These are phyloP conservation scores for Staphylotrichum longicolle DNA, from an alignment of 495 filamentous ascomycete species.

Conservation along the genomic window DNA sequence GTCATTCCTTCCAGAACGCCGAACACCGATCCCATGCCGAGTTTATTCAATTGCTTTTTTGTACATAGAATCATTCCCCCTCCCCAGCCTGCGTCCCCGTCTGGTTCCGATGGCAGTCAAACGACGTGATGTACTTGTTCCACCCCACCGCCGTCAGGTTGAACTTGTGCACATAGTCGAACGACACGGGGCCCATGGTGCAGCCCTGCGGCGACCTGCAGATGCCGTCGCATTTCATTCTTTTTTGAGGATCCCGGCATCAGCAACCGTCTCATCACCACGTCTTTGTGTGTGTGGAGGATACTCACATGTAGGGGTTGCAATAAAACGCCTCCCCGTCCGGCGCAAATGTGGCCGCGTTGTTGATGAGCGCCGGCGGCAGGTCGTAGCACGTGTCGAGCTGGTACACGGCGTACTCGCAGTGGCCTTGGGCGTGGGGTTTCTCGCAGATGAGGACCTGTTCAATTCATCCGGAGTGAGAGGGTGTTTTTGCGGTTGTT, in stretches of 20 bases:
- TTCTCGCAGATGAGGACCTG: constrained; percentile 45
- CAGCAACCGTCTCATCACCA: too few species aligned
- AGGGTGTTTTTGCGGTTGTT: not conserved
- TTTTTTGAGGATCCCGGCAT: not conserved
- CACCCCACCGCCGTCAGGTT: constrained; percentile 38
- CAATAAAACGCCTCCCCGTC: constrained; percentile 44
- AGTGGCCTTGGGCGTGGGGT: constrained; percentile 41
- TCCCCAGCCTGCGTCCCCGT: constrained; percentile 1
- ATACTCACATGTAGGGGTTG: constrained; percentile 35
- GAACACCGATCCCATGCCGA: constrained; percentile 18
- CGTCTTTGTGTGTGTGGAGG: not conserved
- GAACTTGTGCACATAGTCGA: constrained; percentile 37
- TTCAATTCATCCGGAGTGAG: constrained; percentile 22
- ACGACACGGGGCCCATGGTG: constrained; percentile 41
- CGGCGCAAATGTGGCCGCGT: constrained; percentile 42
- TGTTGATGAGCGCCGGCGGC: constrained; percentile 29
- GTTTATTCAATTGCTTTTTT: too few species aligned
- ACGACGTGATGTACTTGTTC: constrained; percentile 38
- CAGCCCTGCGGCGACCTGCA: constrained; percentile 48
- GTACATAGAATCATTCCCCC: too few species aligned
- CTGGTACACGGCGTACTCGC: constrained; percentile 38
- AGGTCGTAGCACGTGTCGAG: constrained; percentile 42
- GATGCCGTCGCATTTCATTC: constrained; percentile 35
- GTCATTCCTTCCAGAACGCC: constrained; percentile 12
- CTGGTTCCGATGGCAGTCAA: constrained; percentile 37